A percentile compares a stretch with the other conserved stretches of the same genome.
These are phyloP conservation scores for Verticillium longisporum DNA, from an alignment of 2,329 filamentous ascomycete genomes.

Conservation along the genomic window DNA sequence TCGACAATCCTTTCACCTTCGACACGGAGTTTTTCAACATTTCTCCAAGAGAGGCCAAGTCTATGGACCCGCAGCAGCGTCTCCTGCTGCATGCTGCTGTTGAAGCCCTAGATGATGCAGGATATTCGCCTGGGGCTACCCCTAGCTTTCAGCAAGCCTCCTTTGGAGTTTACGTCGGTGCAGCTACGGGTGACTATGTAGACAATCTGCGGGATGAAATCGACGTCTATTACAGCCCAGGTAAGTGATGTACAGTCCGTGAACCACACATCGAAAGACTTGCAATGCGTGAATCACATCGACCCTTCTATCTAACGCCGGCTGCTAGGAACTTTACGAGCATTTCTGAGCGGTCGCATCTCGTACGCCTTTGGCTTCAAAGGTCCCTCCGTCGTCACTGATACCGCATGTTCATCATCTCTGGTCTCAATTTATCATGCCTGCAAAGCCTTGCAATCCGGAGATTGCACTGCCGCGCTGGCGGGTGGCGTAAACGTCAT, in stretches of 20 bases:
- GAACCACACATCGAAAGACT: background rate
- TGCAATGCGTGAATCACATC: no score
- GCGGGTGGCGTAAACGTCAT: constrained; percentile 34
- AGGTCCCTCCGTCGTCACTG: constrained; percentile 24
- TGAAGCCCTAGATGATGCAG: constrained; percentile 20
- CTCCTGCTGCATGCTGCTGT: constrained; percentile 26
- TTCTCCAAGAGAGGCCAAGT: constrained; percentile 17
- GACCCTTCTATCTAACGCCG: background rate
- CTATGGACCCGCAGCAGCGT: constrained; percentile 26
- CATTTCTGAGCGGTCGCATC: constrained; percentile 23
- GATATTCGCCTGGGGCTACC: constrained; percentile 15
- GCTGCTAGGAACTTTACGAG: constrained; percentile 22
- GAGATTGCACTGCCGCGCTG: constrained; percentile 24
- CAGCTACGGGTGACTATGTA: constrained; percentile 12
- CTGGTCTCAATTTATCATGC: constrained; percentile 25
- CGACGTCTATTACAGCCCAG: no score
- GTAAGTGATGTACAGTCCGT: constrained; percentile 2
- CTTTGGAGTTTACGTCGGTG: constrained; percentile 14
- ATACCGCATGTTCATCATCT: constrained; percentile 30
- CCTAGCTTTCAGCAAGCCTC: constrained; percentile 17
- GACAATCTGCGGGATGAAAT: background rate
- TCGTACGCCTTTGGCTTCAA: constrained; percentile 27
- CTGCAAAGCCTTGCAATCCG: constrained; percentile 19
- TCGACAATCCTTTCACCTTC: constrained; percentile 18
- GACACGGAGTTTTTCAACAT: constrained; percentile 35